Evolutionary conservation across 2,329 filamentous ascomycete species (phyloP).

Genomic region (Pseudogymnoascus sp.): DNA sequence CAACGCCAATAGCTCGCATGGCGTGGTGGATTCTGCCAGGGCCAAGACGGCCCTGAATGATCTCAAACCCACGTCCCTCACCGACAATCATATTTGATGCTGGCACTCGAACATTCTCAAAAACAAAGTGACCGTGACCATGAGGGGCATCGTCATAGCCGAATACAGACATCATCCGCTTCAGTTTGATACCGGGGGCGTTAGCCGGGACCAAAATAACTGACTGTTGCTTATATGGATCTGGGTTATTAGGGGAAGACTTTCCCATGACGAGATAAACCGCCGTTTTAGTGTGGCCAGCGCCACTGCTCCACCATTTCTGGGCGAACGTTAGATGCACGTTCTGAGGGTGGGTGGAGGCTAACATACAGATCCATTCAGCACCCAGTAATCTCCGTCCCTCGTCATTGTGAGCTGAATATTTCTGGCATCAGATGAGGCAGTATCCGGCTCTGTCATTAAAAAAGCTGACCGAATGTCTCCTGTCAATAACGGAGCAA

Average conservation of each 20-base stretch:
- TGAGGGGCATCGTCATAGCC: slow-evolving; percentile 93
- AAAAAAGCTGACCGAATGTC: too few relatives aligned
- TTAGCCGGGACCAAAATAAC: slow-evolving; percentile 76
- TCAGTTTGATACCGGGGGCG: slow-evolving; percentile 44
- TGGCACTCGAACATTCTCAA: slow-evolving; percentile 80
- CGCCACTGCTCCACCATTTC: slow-evolving; percentile 99
- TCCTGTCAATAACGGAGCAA: too few relatives aligned
- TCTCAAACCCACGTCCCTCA: slow-evolving; percentile 87
- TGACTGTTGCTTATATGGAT: slow-evolving; percentile 83
- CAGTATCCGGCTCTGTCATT: too few relatives aligned
- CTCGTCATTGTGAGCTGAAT: slow-evolving; percentile 75
- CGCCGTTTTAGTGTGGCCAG: slow-evolving; percentile 83
- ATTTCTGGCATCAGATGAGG: too few relatives aligned
- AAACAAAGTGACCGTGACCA: slow-evolving; percentile 72
- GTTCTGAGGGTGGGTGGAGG: neutral
- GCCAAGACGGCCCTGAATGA: slow-evolving; percentile 89
- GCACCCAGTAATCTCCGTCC: slow-evolving; percentile 80
- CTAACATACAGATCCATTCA: slow-evolving; percentile 71
- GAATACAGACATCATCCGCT: slow-evolving; percentile 60
- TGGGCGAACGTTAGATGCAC: slow-evolving; percentile 31
- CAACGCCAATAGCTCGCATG: slow-evolving; percentile 83
- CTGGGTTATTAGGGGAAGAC: slow-evolving; percentile 62
- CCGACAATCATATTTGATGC: slow-evolving; percentile 75
- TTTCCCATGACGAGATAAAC: slow-evolving; percentile 96
- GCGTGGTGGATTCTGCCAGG: slow-evolving; percentile 96